These are phyloP conservation scores for Pleurotus sapidus DNA, from an alignment of 768 basidiomycete species.

Conservation along the genomic window DNA sequence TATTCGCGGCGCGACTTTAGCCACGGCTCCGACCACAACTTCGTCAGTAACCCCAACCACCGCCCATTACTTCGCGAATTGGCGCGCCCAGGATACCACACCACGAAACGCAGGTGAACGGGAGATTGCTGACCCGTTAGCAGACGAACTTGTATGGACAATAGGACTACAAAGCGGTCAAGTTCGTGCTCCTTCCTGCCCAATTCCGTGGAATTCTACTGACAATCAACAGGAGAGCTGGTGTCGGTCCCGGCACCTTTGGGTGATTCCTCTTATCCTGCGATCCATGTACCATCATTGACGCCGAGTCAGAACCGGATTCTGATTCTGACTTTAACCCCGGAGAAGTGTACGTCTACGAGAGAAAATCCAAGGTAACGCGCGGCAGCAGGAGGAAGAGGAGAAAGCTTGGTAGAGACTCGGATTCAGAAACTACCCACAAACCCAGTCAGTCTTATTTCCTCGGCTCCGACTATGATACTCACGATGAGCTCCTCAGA, in stretches of 20 bases:
- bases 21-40: no score
- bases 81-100: no score
- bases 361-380: constrained; percentile 25
- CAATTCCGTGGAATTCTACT: neutral
- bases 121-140: no score
- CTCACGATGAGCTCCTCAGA: neutral
- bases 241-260: constrained; percentile 32
- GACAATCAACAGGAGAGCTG: constrained; percentile 22
- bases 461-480: neutral
- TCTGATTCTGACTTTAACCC: constrained; percentile 51
- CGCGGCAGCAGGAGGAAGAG: constrained; percentile 12
- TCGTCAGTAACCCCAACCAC: no score
- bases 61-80: no score
- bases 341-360: constrained; percentile 35
- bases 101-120: no score
- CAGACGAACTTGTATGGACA: no score
- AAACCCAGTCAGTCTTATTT: neutral
- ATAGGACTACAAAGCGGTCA: neutral
- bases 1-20: no score
- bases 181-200: neutral
- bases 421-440: neutral
- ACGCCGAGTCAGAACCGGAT: constrained; percentile 32
- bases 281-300: neutral
- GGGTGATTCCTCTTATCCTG: constrained; percentile 22
- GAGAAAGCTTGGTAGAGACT: constrained; percentile 3